Evolutionary conservation across 1,139 yeast genomes (phyloP).

Genomic region (Sugiyamaella neomexicana): DNA sequence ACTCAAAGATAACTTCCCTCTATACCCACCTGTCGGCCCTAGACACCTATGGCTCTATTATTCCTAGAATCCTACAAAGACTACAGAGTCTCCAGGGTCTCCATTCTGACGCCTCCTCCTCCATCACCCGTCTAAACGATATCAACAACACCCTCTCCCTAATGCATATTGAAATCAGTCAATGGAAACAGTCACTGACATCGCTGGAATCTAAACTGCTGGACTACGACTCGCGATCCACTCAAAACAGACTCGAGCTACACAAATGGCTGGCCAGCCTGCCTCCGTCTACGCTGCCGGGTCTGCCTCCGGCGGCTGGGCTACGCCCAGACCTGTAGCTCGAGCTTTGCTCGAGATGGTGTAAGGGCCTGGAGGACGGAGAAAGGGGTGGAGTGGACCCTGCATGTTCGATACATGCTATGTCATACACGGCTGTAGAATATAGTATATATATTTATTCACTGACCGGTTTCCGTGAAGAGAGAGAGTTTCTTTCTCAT

Average conservation of each 20-base stretch:
- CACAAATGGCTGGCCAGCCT: conserved; percentile 23
- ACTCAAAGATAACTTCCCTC: conserved; percentile 30
- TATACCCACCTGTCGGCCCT: conserved; percentile 44
- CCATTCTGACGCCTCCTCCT: conserved; percentile 54
- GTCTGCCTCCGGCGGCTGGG: conserved; percentile 5
- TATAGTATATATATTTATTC: background rate
- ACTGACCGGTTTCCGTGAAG: no score
- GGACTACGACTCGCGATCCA: conserved; percentile 32
- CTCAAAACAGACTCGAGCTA: conserved; percentile 24
- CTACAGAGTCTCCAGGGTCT: conserved; percentile 48
- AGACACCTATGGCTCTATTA: conserved; percentile 39
- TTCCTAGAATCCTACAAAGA: conserved; percentile 49
- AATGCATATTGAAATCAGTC: conserved; percentile 44
- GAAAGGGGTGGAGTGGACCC: background rate
- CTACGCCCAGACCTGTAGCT: conserved; percentile 7
- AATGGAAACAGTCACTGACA: conserved; percentile 47
- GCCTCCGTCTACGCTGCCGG: background rate
- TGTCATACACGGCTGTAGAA: conserved; percentile 3
- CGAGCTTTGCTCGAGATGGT: background rate
- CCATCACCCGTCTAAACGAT: conserved; percentile 52
- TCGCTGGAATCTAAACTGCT: conserved; percentile 45
- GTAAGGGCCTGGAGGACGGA: no score
- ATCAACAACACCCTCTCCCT: conserved; percentile 44
- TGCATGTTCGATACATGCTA: conserved; percentile 1
- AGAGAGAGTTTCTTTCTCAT: background rate